Evolutionary conservation across 495 filamentous ascomycete genomes (phyloP), one percentile per base, ranked within the genome.

Genomic region (Apiosordaria backusii): DNA sequence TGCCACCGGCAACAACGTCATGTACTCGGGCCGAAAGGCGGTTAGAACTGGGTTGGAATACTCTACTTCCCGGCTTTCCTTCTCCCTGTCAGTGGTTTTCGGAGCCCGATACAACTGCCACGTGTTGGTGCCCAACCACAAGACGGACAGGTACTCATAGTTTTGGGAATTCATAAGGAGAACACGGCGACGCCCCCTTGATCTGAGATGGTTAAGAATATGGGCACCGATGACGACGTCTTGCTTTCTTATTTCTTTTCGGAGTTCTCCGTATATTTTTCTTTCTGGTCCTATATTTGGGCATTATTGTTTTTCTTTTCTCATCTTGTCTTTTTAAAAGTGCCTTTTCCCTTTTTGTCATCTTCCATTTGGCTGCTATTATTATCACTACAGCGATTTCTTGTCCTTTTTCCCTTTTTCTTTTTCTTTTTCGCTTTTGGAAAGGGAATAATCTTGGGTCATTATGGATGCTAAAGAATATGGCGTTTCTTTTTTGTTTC

Each of bases 61-160:
- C 59, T 27, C 59, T n/a, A 61, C 59, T n/a, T 61, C 45, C 29
- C 25, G 29, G 59, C 27, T 35, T 40, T 45, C 59, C 29, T 27
- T 45, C 25, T 19, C 27, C 26, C 29, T 61, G 24, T 55, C 52
- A 55, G 52, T 55, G n/a, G n/a, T 55, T 19, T 55, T 55, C 52
- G 52, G 52, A 21, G n/a, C 35, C 35, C 35, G 35, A 45, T 15
- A 45, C 35, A 45, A 22, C n/a, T 55, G 52, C 52, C 67, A 66
- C 60, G 63, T 66, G 67, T 66, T 65, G 63, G 27, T 69, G 67
- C 64, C 63, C 63, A 45, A 69, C 53, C 55, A 25, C 26, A 13
- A 45, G 52, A 55, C 52, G 22, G 52, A 55, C 52, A 55, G 52
- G 45, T 57, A 35, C 18, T 23, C 53, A 65, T 52, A 61, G 53